Evolutionary conservation across 257 asterid genomes (phyloP).

Genomic region (Penstemon barbatus): DNA sequence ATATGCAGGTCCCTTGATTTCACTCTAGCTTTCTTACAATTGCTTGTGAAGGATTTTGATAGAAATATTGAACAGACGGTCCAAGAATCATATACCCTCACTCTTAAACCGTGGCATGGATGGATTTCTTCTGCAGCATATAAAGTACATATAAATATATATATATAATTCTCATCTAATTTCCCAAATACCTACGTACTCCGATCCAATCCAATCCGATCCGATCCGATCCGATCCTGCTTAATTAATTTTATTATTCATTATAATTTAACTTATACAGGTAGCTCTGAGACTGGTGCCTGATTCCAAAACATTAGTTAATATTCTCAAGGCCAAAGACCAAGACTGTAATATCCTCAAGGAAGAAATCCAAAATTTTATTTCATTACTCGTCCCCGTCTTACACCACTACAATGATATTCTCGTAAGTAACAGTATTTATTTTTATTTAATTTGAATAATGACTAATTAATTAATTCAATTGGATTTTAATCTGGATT

Average conservation of each 20-base stretch:
- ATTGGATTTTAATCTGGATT: too few species aligned
- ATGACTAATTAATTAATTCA: too few species aligned
- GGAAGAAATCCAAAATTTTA: conserved; percentile 48
- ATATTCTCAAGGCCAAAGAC: conserved; percentile 56
- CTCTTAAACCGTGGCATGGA: conserved; percentile 94
- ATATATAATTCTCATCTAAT: neutral
- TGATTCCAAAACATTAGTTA: conserved; percentile 43
- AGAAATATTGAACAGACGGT: conserved; percentile 72
- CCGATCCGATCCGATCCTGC: too few species aligned
- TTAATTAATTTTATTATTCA: too few species aligned
- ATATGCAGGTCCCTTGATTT: conserved; percentile 74
- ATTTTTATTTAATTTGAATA: neutral
- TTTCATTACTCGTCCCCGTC: conserved; percentile 53
- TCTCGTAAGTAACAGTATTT: conserved; percentile 45
- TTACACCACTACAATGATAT: conserved; percentile 51
- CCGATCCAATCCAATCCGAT: neutral
- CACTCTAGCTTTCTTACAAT: conserved; percentile 51
- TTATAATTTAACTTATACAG: conserved; percentile 27
- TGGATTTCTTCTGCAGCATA: conserved; percentile 92
- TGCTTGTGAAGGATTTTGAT: conserved; percentile 59
- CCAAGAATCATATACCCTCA: conserved; percentile 61
- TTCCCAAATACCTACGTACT: neutral
- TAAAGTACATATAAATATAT: conserved; percentile 35
- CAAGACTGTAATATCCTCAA: conserved; percentile 49
- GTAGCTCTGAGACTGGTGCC: conserved; percentile 83